phyloP scores from a whole-genome alignment of 106 monocot species.

The Xerophyta viscosa region DNA sequence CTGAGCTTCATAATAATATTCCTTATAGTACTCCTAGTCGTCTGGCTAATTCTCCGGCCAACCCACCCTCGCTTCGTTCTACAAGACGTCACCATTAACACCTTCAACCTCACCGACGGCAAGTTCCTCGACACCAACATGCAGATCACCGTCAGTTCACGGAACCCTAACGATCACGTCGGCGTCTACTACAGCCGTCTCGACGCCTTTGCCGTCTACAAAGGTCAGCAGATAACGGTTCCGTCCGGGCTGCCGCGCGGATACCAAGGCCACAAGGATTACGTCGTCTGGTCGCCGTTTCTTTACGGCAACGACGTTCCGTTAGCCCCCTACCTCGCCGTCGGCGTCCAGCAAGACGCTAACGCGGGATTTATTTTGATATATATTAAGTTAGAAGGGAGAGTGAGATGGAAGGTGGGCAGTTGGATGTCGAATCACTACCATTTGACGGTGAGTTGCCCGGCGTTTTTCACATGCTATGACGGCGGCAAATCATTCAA shows the following conservation, averaged over 20 bases:
- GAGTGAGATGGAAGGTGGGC: slow-evolving; percentile 61
- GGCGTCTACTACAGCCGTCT: slow-evolving; percentile 42
- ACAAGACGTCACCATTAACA: slow-evolving; percentile 13
- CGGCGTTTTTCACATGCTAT: slow-evolving; percentile 22
- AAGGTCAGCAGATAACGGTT: slow-evolving; percentile 52
- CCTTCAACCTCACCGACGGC: slow-evolving; percentile 12
- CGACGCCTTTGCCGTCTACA: slow-evolving; percentile 58
- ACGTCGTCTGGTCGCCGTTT: slow-evolving; percentile 47
- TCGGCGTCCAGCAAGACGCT: slow-evolving; percentile 19
- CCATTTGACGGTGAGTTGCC: slow-evolving; percentile 30
- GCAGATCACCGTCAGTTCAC: slow-evolving; percentile 45
- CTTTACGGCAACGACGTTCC: slow-evolving; percentile 34
- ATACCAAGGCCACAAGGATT: slow-evolving; percentile 55
- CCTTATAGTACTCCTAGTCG: slow-evolving; percentile 24
- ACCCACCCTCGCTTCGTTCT: slow-evolving; percentile 28
- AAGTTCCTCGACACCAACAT: slow-evolving; percentile 20
- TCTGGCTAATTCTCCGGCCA: slow-evolving; percentile 44
- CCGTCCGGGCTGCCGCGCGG: slow-evolving; percentile 13
- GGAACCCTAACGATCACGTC: slow-evolving; percentile 51
- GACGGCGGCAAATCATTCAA: slow-evolving; percentile 1
- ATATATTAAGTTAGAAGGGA: slow-evolving; percentile 32
- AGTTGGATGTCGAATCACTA: slow-evolving; percentile 47
- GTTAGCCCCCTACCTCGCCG: slow-evolving; percentile 13
- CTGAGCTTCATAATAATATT: slow-evolving; percentile 17
- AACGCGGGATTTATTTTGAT: slow-evolving; percentile 28